Evolutionary conservation across 1,139 yeast species (phyloP), one percentile per base, ranked within the genome.

Genomic region (Pichia sp.): DNA sequence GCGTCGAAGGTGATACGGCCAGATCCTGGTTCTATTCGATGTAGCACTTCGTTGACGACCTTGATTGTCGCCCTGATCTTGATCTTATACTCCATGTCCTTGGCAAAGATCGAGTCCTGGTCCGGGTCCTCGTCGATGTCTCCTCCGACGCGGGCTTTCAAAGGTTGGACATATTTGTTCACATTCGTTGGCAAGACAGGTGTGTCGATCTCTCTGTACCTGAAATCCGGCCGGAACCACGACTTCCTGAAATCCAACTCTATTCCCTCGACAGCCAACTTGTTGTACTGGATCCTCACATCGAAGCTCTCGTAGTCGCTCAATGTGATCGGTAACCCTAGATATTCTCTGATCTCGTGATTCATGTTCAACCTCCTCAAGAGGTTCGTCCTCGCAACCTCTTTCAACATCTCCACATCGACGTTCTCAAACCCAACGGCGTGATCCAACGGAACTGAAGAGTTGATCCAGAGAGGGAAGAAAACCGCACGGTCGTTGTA

Each of bases 241-340:
- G 58, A 52, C 39, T 56, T 58, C 9, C 64, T 61, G 34, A 64
- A 64, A 48, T 65, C 68, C 10, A 66, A 47, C 46, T 63, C 62
- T 5, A 62, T 40, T 2, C 70, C 70, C 52, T 62, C 65, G 43
- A 65, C 56, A 2, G 62, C 59, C 34, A 58, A 50, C 42, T 60
- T 62, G 31, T 57, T 59, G 46, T 60, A 66, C 41, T 66, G 66
- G 12, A 66, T 55, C 8, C 46, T 49, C 21, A 65, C 63, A 21
- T 63, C 59, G 51, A 66, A 64, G 16, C 52, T 51, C 21, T 62
- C 63, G 42, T 59, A 59, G 2, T 56, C 60, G 0, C 66, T 66
- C 42, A 66, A 49, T 23, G 55, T 53, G 13, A 66, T 52, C 4
- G 70, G 70, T 8, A 65, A 55, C 1, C 69, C 70, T 41, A 65